Conservation (phyloP, 176 grass and related monocot species). For the Rhynchospora pubera region DNA sequence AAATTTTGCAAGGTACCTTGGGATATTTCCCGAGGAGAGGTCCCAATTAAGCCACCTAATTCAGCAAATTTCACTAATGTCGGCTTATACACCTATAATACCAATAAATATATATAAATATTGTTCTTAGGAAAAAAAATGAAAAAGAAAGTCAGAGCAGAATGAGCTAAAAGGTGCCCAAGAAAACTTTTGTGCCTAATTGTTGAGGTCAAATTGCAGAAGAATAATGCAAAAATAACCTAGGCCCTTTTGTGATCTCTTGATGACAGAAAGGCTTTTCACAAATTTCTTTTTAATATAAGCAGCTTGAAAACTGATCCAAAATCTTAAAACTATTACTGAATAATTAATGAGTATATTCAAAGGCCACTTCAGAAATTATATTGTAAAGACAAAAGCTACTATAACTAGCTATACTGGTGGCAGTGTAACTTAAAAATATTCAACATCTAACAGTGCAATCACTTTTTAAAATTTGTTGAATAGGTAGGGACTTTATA, state of each 20-base stretch:
- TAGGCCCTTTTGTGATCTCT: not conserved
- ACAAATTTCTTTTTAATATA: not conserved
- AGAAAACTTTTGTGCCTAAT: not conserved
- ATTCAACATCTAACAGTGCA: not conserved
- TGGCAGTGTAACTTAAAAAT: not conserved
- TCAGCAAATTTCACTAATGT: conserved; percentile 69
- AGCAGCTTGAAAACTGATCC: not conserved
- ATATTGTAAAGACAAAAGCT: not conserved
- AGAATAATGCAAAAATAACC: not conserved
- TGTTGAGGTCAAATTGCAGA: not conserved
- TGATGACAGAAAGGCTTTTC: not conserved
- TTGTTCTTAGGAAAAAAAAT: not conserved
- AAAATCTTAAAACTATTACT: not conserved
- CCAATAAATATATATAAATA: conserved; percentile 11
- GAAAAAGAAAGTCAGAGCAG: not conserved
- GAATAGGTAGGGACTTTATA: not conserved
- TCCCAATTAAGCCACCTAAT: conserved; percentile 72
- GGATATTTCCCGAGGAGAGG: conserved; percentile 59
- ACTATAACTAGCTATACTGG: not conserved
- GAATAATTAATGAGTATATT: not conserved
- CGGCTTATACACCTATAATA: conserved; percentile 84
- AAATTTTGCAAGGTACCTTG: conserved; percentile 44
- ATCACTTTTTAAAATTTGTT: not conserved
- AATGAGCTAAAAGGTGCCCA: not conserved
- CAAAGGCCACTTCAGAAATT: not conserved